phyloP scores from a whole-genome alignment of 1,284 basidiomycete species.

The Thecaphora frezii region DNA sequence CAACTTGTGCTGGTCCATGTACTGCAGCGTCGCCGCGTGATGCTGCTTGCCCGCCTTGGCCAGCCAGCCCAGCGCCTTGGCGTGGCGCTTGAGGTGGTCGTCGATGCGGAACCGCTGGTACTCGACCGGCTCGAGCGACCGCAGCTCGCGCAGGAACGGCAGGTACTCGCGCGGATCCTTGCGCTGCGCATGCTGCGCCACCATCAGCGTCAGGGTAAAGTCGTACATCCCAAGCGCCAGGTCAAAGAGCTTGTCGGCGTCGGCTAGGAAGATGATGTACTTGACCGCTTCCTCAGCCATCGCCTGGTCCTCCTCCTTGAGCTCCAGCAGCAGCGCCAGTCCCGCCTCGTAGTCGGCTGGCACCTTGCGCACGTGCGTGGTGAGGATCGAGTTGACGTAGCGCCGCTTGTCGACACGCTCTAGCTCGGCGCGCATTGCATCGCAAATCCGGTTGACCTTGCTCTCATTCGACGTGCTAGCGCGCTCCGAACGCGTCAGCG shows the following conservation, averaged over 20 bases:
- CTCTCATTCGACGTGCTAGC: conserved; percentile 57
- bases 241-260: conserved; percentile 87
- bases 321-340: conserved; percentile 72
- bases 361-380: conserved; percentile 85
- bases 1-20: conserved; percentile 77
- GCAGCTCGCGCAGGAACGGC: conserved; percentile 88
- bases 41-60: conserved; percentile 71
- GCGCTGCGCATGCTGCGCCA: conserved; percentile 95
- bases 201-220: conserved; percentile 89
- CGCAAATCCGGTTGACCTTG: conserved; percentile 74
- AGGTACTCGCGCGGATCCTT: conserved; percentile 97
- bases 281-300: conserved; percentile 93
- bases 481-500: conserved; percentile 16
- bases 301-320: conserved; percentile 73
- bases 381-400: conserved; percentile 88
- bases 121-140: conserved; percentile 71
- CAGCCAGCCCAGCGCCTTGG: conserved; percentile 76
- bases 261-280: conserved; percentile 96
- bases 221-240: conserved; percentile 98
- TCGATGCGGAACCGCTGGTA: conserved; percentile 92
- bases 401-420: conserved; percentile 70
- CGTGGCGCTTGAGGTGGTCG: conserved; percentile 79
- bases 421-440: conserved; percentile 73
- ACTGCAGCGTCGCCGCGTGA: conserved; percentile 78
- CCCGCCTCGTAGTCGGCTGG: conserved; percentile 90